phyloP scores from a whole-genome alignment of 129 eudicot genomes.

The Flaveria brownii region DNA sequence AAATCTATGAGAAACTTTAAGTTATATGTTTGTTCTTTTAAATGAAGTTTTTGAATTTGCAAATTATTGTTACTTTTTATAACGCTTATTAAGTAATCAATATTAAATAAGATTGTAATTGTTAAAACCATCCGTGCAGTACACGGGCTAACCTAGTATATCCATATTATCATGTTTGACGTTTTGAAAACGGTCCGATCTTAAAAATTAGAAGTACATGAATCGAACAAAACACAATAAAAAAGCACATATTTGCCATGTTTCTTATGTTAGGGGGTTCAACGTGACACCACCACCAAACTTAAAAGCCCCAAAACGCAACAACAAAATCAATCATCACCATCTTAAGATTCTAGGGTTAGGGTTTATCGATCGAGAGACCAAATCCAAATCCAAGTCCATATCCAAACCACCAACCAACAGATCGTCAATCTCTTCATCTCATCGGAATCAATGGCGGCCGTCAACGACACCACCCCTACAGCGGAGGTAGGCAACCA shows the following conservation, averaged over 20 bases:
- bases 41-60: no score
- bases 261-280: neutral
- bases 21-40: no score
- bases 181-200: no score
- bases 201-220: neutral
- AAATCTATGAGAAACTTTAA: no score
- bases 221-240: neutral
- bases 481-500: constrained; percentile 23
- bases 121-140: no score
- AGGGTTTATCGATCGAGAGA: neutral
- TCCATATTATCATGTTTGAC: no score
- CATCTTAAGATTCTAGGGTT: neutral
- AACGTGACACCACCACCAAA: neutral
- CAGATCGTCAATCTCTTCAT: constrained; percentile 14
- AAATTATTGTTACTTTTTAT: no score
- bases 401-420: neutral
- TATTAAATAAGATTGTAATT: no score
- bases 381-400: no score
- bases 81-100: no score
- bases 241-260: neutral
- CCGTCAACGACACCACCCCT: constrained; percentile 1
- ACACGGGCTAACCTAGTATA: no score
- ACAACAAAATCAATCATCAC: neutral
- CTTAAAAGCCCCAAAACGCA: neutral
- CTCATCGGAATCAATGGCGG: constrained; percentile 17